phyloP scores from a whole-genome alignment of 2,329 filamentous ascomycete genomes.

The Cryphonectria japonica region DNA sequence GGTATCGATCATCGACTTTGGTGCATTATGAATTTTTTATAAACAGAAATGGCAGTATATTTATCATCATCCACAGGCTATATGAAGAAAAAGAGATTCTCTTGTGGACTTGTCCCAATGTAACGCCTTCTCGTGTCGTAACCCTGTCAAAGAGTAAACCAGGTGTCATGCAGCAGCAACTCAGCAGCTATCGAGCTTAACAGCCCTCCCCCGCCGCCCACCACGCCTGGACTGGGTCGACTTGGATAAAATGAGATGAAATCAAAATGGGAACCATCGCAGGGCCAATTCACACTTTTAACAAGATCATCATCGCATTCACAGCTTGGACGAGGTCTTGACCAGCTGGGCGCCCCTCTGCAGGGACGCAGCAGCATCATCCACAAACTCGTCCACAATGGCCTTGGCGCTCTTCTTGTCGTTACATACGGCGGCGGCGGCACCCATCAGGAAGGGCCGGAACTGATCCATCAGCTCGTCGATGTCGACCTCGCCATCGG shows the following conservation, averaged over 20 bases:
- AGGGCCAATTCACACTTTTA: not conserved
- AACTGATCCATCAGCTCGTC: slow-evolving; percentile 93
- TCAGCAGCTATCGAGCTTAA: not conserved
- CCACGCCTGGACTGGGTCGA: not conserved
- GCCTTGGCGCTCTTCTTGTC: slow-evolving; percentile 89
- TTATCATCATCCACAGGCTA: slow-evolving; percentile 6
- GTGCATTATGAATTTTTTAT: slow-evolving; percentile 2
- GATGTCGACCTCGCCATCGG: slow-evolving; percentile 67
- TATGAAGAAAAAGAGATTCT: not conserved
- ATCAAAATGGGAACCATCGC: too few species aligned
- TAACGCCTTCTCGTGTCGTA: not conserved
- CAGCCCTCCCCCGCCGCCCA: not conserved
- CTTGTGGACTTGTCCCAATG: not conserved
- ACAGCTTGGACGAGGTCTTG: slow-evolving; percentile 66
- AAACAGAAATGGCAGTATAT: slow-evolving; percentile 13
- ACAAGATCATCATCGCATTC: slow-evolving; percentile 37
- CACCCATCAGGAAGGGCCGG: slow-evolving; percentile 92
- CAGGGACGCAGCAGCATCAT: slow-evolving; percentile 74
- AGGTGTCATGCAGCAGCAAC: not conserved
- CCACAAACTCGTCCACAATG: slow-evolving; percentile 92
- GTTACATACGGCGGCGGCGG: slow-evolving; percentile 90
- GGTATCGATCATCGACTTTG: not conserved
- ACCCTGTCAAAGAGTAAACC: not conserved
- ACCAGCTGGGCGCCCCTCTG: slow-evolving; percentile 68
- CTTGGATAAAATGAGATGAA: not conserved